phyloP scores from a whole-genome alignment of 805 yeast species.

The Ogataea siamensis region DNA sequence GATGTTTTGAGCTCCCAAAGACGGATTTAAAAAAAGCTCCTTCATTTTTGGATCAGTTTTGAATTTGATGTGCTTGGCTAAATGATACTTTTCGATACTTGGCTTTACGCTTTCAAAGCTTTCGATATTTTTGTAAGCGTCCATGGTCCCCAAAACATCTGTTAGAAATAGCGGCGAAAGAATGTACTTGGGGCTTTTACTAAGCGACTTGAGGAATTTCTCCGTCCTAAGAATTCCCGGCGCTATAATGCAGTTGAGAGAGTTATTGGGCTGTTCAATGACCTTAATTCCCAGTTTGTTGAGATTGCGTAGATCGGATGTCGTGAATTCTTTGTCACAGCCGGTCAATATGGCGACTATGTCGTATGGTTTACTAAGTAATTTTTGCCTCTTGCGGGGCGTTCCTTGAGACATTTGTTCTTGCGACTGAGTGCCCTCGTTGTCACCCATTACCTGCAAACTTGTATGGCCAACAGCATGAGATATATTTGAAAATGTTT shows the following conservation, averaged over 20 bases:
- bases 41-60: constrained; percentile 34
- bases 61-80: constrained; percentile 32
- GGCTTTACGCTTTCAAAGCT: constrained; percentile 31
- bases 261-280: constrained; percentile 39
- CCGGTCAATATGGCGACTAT: constrained; percentile 63
- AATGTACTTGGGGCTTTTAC: constrained; percentile 51
- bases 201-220: constrained; percentile 72
- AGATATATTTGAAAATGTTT: constrained; percentile 34
- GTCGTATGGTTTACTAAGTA: constrained; percentile 32
- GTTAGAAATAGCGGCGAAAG: constrained; percentile 54
- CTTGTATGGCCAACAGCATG: constrained; percentile 51
- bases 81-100: constrained; percentile 24
- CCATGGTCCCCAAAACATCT: constrained; percentile 42
- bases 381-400: background rate
- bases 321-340: constrained; percentile 48
- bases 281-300: constrained; percentile 57
- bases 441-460: constrained; percentile 39
- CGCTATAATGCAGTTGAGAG: constrained; percentile 58
- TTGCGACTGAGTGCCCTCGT: too few species aligned
- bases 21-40: constrained; percentile 33
- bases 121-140: constrained; percentile 23
- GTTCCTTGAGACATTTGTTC: constrained; percentile 10
- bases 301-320: constrained; percentile 43
- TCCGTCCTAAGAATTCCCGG: constrained; percentile 85
- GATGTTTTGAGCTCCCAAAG: constrained; percentile 20